These are phyloP conservation scores for Acanthamoeba divionensis DNA, from an alignment of 208 protist genomes.

Conservation along the genomic window DNA sequence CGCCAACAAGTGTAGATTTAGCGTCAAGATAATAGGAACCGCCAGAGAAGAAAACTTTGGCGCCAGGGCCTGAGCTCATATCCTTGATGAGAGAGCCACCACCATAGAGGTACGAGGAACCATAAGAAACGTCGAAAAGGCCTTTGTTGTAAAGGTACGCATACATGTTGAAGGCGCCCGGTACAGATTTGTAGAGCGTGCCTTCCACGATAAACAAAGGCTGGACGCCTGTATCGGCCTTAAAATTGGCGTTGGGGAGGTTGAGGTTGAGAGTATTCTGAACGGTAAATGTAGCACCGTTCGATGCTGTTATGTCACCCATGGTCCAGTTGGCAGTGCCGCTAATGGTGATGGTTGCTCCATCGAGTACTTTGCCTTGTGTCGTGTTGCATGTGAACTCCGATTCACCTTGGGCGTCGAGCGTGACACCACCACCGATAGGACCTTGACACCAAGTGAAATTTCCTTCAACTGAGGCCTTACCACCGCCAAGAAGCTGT, in stretches of 20 bases:
- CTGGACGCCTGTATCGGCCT: too few relatives aligned
- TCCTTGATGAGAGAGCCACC: neutral
- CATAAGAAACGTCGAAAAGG: slow-evolving; percentile 38
- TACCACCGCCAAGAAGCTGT: slow-evolving; percentile 16
- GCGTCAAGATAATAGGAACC: slow-evolving; percentile 42
- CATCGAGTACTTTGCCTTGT: neutral
- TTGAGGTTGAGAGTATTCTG: neutral
- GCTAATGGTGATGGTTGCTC: neutral
- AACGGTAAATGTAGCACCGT: slow-evolving; percentile 40
- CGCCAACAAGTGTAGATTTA: neutral
- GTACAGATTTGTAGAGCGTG: neutral
- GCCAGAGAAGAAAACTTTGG: neutral
- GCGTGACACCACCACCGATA: neutral
- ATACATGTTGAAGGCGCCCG: slow-evolving; percentile 49
- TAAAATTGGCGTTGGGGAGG: too few relatives aligned
- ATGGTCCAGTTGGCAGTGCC: slow-evolving; percentile 12
- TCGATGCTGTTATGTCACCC: slow-evolving; percentile 40
- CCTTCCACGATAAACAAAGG: too few relatives aligned
- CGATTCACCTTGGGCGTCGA: too few relatives aligned
- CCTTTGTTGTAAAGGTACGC: slow-evolving; percentile 47
- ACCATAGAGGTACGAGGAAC: slow-evolving; percentile 35
- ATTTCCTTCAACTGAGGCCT: slow-evolving; percentile 4
- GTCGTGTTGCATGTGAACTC: too few relatives aligned
- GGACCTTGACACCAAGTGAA: neutral
- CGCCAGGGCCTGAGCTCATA: neutral